Percentiles rank a stretch among this genome's conserved stretches.
phyloP scores from a whole-genome alignment of 352 stramenopile species.

The Phytophthora foliorum region DNA sequence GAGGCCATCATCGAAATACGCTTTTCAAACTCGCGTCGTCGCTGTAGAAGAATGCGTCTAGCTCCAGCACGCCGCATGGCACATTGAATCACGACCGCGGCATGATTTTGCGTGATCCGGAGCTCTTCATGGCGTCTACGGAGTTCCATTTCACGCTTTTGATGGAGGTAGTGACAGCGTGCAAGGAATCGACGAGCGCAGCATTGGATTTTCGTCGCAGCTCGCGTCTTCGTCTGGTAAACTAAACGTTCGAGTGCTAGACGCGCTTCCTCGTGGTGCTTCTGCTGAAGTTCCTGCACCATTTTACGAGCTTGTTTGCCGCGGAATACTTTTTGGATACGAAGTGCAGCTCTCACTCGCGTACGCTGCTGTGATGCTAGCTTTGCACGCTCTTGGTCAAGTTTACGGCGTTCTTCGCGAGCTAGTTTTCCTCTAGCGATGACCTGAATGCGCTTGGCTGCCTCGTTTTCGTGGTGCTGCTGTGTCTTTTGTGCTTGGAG shows the following conservation, averaged over 20 bases:
- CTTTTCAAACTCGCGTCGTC: constrained; percentile 78
- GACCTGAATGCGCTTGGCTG: constrained; percentile 70
- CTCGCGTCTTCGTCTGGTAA: constrained; percentile 60
- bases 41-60: constrained; percentile 45
- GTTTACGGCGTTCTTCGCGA: constrained; percentile 38
- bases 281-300: constrained; percentile 41
- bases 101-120: constrained; percentile 51
- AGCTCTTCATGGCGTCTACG: constrained; percentile 36
- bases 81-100: constrained; percentile 77
- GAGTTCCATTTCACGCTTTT: constrained; percentile 43
- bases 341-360: constrained; percentile 49
- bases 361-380: constrained; percentile 45
- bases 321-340: constrained; percentile 75
- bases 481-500: constrained; percentile 61
- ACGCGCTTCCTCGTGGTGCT: constrained; percentile 59
- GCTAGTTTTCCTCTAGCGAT: constrained; percentile 67
- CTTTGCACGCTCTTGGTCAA: constrained; percentile 37
- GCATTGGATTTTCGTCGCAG: constrained; percentile 80
- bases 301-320: constrained; percentile 60
- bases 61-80: constrained; percentile 57
- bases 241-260: constrained; percentile 68
- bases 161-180: constrained; percentile 39
- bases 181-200: constrained; percentile 67
- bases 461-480: constrained; percentile 60
- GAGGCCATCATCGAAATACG: constrained; percentile 85